These are phyloP conservation scores for Phaeoacremonium minimum DNA, from an alignment of 2,329 filamentous ascomycete genomes.

Conservation along the genomic window DNA sequence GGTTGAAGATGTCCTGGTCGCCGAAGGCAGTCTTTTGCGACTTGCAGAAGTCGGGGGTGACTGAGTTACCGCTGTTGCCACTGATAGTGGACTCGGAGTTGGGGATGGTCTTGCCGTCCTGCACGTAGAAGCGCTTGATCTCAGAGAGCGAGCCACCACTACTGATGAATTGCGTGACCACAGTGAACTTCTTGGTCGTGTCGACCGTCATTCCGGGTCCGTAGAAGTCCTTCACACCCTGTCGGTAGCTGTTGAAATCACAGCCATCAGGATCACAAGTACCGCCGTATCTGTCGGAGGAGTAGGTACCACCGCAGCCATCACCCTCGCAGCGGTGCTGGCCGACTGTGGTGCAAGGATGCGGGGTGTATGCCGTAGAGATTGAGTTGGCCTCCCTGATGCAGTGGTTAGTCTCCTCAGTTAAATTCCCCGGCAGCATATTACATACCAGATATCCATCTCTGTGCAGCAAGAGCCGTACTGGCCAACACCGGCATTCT, in stretches of 20 bases:
- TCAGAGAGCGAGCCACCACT: slow-evolving; percentile 39
- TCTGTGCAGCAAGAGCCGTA: slow-evolving; percentile 52
- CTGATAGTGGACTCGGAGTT: slow-evolving; percentile 32
- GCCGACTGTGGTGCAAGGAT: slow-evolving; percentile 45
- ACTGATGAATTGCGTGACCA: slow-evolving; percentile 58
- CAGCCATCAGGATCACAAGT: slow-evolving; percentile 62
- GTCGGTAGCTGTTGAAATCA: slow-evolving; percentile 62
- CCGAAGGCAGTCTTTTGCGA: slow-evolving; percentile 49
- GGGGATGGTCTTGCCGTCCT: slow-evolving; percentile 51
- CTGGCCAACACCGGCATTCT: slow-evolving; percentile 41
- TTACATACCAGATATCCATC: slow-evolving; percentile 55
- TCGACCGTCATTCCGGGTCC: slow-evolving; percentile 53
- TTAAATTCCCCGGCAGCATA: not conserved
- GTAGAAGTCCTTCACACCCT: slow-evolving; percentile 57
- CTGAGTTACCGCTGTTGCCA: slow-evolving; percentile 23
- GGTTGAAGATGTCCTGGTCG: slow-evolving; percentile 44
- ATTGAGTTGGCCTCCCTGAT: slow-evolving; percentile 59
- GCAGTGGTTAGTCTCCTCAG: not conserved
- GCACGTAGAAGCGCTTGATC: slow-evolving; percentile 58
- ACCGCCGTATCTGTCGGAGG: slow-evolving; percentile 46
- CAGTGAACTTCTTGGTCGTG: slow-evolving; percentile 51
- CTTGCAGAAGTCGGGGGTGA: slow-evolving; percentile 51
- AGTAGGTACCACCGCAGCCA: slow-evolving; percentile 44
- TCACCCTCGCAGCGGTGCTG: slow-evolving; percentile 34
- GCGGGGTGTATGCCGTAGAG: slow-evolving; percentile 54